Base-by-base conservation (phyloP, 257 asterid genomes). In the Vinca minor region DNA sequence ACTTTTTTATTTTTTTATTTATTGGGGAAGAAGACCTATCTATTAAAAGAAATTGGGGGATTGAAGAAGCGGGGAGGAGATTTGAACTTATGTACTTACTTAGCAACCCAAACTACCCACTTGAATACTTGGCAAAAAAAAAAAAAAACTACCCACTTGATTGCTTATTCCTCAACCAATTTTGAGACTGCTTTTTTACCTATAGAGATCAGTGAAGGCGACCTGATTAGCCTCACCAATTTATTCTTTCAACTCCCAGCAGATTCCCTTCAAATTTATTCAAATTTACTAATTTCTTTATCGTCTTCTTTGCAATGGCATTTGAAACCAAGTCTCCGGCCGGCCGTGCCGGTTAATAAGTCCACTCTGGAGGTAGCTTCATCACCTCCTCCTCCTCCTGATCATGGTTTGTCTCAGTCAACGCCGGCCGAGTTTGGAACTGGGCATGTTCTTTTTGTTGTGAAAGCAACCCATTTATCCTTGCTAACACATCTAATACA, bases 341-440 rank as follows among this genome's bases (percentile, higher is more conserved):
- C 14, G 50, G 36, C 9, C 10, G n/a, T n/a, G 28, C 4, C 8
- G 11, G 28, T 52, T 44, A 78, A 42, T 78, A 78, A 5, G 82
- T 78, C 82, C 82, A 78, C 42, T 78, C 79, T 59, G 70, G 74
- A 38, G 82, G 82, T 13, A 78, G 11, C 26, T 74, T 71, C 58
- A 74, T 7, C 4, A 34, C n/a, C n/a, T n/a, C 38, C 4, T 2
- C 65, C 28, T 70, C 82, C 38, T 75, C 82, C 38, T 71, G 69
- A 5, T 54, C 67, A 13, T 25, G 66, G 63, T 26, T 66, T 56
- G 42, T 42, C 34, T 47, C 18, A n/a, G 52, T 64, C 25, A 31
- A 11, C 15, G 31, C 63, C 18, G 62, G 65, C 39, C 49, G 42
- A 8, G 74, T 54, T 42, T 77, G 50, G 35, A 63, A 48, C 28